Evolutionary conservation across 225 moss, liverwort and hornwort genomes (phyloP).

Genomic region (Bryum argenteum): DNA sequence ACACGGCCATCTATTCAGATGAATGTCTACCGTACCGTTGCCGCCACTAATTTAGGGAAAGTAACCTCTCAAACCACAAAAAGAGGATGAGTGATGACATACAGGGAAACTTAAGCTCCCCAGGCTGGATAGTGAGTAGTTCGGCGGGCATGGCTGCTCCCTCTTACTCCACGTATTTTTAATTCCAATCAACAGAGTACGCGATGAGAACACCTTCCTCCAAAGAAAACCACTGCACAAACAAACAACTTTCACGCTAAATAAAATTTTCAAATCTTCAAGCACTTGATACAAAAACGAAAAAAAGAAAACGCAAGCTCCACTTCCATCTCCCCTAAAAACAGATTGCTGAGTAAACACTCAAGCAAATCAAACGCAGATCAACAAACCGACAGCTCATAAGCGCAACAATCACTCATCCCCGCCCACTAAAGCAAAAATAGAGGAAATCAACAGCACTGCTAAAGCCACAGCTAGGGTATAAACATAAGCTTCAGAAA

Average conservation of each 20-base stretch:
- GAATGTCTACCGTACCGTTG: not conserved
- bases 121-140: conserved; percentile 98
- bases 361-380: conserved; percentile 24
- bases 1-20: not conserved
- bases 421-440: not conserved
- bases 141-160: conserved; percentile 97
- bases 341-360: not conserved
- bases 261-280: conserved; percentile 10
- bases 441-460: not conserved
- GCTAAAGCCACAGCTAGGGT: conserved; percentile 5
- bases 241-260: conserved; percentile 11
- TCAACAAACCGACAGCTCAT: not conserved
- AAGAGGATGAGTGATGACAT: conserved; percentile 16
- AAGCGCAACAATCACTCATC: no score
- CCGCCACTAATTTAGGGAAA: not conserved
- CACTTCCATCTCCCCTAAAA: not conserved
- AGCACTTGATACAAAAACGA: not conserved
- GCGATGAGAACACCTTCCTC: conserved; percentile 13
- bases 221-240: conserved; percentile 25
- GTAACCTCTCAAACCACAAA: not conserved
- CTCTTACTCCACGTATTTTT: conserved; percentile 20
- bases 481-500: not conserved
- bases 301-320: not conserved
- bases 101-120: conserved; percentile 99
- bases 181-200: not conserved